Evolutionary conservation across 2,329 filamentous ascomycete species (phyloP), one percentile per base, ranked within the genome.

Genomic region (Aaosphaeria arxii): DNA sequence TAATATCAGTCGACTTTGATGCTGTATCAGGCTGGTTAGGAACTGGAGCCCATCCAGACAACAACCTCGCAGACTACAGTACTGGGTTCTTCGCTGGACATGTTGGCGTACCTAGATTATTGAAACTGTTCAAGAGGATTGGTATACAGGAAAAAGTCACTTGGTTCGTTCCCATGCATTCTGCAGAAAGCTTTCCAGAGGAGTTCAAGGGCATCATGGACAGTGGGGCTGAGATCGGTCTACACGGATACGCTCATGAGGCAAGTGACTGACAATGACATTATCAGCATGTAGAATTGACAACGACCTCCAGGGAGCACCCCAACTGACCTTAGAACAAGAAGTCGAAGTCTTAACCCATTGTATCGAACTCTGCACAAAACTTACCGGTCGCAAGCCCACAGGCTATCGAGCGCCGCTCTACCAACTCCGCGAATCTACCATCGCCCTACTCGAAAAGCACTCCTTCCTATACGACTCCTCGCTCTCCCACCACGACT

Each of bases 141-240:
- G 59, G 63, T 1, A 74, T 84, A 28, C 67, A 77, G 3, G 71
- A 80, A 30, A 77, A 77, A 49, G 71, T 79, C 30, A 83, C 80
- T 4, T 84, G 80, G 81, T 83, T 82, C 56, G 75, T 84, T 7
- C 81, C 81, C 0, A 80, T 81, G 42, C 81, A 84, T 64, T 79
- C 75, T 0, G 72, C 80, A 44, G 81, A 84, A 53, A 81, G 75
- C 7, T 84, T 84, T 51, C 80, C 80, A 0, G 61, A 67, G 2
- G 72, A 82, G 47, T 77, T 77, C 3, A 64, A 69, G 44, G 68
- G 71, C 41, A 78, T 84, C 24, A 64, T 81, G 3, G 71, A 76
- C 4, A 77, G 74, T 31, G 79, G 81, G 5, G 74, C 73, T 5
- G 79, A 83, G 54, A 76, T 83, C 41, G 80, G 72, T 0, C 60